Percentiles rank a stretch among this genome's conserved stretches.
Evolutionary conservation across 208 protist genomes (phyloP).

Genomic region (Tritrichomonas musculus): DNA sequence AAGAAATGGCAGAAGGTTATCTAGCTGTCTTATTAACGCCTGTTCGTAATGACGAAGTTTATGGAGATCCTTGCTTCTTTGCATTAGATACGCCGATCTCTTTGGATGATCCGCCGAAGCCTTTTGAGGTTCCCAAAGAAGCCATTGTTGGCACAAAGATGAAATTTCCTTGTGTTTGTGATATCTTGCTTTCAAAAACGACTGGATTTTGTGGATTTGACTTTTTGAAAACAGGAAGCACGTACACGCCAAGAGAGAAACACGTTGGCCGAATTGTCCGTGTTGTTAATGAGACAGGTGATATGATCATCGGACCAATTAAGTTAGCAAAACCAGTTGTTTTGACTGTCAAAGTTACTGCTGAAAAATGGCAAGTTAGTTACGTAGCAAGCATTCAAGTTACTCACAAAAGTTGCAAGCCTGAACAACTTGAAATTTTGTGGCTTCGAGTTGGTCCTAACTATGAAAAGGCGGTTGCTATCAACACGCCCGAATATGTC

Average conservation of each 20-base stretch:
- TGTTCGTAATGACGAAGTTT: neutral
- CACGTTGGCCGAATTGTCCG: neutral
- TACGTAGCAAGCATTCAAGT: neutral
- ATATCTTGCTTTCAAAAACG: neutral
- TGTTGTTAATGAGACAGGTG: neutral
- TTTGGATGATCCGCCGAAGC: neutral
- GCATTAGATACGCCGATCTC: neutral
- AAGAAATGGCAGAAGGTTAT: neutral
- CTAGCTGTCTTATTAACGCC: neutral
- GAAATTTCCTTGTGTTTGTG: neutral
- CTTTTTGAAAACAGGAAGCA: neutral
- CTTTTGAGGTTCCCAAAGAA: neutral
- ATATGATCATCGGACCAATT: neutral
- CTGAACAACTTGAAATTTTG: neutral
- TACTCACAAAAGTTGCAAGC: neutral
- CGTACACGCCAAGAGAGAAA: too few relatives aligned
- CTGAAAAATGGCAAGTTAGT: neutral
- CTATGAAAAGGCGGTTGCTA: neutral
- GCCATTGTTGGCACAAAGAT: neutral
- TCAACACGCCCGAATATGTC: neutral
- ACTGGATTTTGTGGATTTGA: neutral
- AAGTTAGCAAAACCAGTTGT: neutral
- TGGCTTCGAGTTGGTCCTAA: neutral
- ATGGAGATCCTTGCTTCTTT: neutral
- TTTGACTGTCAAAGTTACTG: neutral